A percentile compares a stretch with the other conserved stretches of the same genome.
phyloP scores from a whole-genome alignment of 2,329 filamentous ascomycete genomes.

The Diaporthe sp. region DNA sequence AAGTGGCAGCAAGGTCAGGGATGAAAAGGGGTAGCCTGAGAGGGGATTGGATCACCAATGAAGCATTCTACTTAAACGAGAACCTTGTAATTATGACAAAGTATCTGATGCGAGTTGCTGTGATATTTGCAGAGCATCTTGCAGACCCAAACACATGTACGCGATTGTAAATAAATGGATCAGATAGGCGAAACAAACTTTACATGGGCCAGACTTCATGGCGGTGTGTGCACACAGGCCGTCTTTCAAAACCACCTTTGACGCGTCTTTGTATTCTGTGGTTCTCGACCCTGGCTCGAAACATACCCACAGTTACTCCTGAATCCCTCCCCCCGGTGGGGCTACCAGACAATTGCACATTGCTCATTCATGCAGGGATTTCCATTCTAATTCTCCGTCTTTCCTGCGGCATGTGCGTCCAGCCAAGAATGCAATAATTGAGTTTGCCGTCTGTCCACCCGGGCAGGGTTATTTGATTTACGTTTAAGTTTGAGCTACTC shows the following conservation, averaged over 20 bases:
- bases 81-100: background rate
- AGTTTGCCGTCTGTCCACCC: background rate
- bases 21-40: constrained; percentile 31
- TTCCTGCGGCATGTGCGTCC: background rate
- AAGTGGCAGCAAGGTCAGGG: constrained; percentile 29
- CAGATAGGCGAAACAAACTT: background rate
- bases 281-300: constrained; percentile 21
- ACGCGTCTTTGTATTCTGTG: constrained; percentile 9
- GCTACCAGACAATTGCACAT: constrained; percentile 19
- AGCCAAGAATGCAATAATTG: constrained; percentile 8
- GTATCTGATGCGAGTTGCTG: background rate
- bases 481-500: background rate
- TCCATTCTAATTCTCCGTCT: background rate
- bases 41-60: background rate
- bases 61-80: background rate
- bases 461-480: constrained; percentile 1
- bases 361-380: constrained; percentile 30
- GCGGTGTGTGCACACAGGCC: background rate
- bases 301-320: constrained; percentile 36
- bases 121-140: background rate
- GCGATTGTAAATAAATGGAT: background rate
- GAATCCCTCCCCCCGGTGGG: constrained; percentile 23
- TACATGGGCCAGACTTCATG: background rate
- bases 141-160: background rate
- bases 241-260: background rate